These are phyloP conservation scores for Marasmius oreades DNA, from an alignment of 1,284 basidiomycete genomes.

Conservation along the genomic window DNA sequence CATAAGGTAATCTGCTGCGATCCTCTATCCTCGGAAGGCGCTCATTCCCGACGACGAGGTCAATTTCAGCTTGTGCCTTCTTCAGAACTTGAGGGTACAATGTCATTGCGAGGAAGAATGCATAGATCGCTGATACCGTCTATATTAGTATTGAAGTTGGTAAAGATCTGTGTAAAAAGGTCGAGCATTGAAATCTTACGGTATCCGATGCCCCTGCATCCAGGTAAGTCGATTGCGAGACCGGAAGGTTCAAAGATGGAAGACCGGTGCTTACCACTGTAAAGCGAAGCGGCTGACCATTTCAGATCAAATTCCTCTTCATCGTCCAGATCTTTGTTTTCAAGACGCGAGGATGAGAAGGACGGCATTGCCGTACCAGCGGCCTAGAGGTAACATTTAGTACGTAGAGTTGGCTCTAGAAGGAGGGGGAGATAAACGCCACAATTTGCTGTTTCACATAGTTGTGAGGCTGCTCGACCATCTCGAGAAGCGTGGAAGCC, in stretches of 20 bases:
- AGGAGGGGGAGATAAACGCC: slow-evolving; percentile 11
- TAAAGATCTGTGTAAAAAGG: no score
- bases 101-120: slow-evolving; percentile 54
- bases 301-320: slow-evolving; percentile 55
- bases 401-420: not conserved
- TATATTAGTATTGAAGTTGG: slow-evolving; percentile 18
- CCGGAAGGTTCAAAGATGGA: not conserved
- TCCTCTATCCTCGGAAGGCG: slow-evolving; percentile 62
- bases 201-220: slow-evolving; percentile 46
- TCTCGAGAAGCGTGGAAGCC: slow-evolving; percentile 43
- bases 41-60: slow-evolving; percentile 54
- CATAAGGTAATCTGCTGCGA: slow-evolving; percentile 53
- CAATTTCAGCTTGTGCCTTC: slow-evolving; percentile 61
- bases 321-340: slow-evolving; percentile 38
- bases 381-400: slow-evolving; percentile 30
- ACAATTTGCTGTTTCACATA: slow-evolving; percentile 64
- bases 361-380: slow-evolving; percentile 49
- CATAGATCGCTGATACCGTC: slow-evolving; percentile 49
- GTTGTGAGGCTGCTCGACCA: slow-evolving; percentile 53
- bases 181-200: slow-evolving; percentile 27
- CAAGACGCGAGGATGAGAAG: slow-evolving; percentile 48
- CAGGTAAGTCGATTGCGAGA: not conserved
- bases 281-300: slow-evolving; percentile 59
- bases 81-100: slow-evolving; percentile 45
- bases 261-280: slow-evolving; percentile 43